phyloP scores from a whole-genome alignment of 1,139 yeast species.

The Kurtzmaniella quercitrusa region DNA sequence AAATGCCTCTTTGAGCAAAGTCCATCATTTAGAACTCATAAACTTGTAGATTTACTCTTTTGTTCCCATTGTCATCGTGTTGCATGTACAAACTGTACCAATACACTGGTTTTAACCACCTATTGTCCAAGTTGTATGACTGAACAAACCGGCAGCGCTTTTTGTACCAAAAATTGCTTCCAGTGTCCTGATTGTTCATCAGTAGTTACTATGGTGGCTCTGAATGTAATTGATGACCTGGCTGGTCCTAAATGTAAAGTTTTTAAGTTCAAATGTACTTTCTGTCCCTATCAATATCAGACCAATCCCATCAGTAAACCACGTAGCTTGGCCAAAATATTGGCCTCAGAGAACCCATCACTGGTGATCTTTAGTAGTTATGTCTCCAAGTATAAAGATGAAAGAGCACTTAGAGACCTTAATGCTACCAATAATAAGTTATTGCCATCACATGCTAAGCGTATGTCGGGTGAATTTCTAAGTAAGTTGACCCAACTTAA shows the following conservation, averaged over 20 bases:
- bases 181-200: slow-evolving; percentile 35
- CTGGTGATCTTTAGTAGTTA: background rate
- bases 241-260: slow-evolving; percentile 19
- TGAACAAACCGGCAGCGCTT: slow-evolving; percentile 24
- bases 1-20: slow-evolving; percentile 2
- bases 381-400: slow-evolving; percentile 1
- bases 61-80: slow-evolving; percentile 36
- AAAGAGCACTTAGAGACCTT: slow-evolving; percentile 7
- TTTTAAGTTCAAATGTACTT: slow-evolving; percentile 30
- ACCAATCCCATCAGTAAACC: slow-evolving; percentile 33
- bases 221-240: background rate
- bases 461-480: slow-evolving; percentile 12
- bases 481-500: slow-evolving; percentile 12
- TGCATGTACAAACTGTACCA: slow-evolving; percentile 25
- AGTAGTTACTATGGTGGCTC: slow-evolving; percentile 12
- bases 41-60: slow-evolving; percentile 22
- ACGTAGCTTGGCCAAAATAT: slow-evolving; percentile 27
- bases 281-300: slow-evolving; percentile 25
- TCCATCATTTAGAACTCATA: slow-evolving; percentile 3
- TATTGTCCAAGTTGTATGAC: slow-evolving; percentile 37
- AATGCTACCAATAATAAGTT: slow-evolving; percentile 5
- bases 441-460: slow-evolving; percentile 4
- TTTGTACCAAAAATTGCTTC: slow-evolving; percentile 37
- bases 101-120: slow-evolving; percentile 20
- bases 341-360: slow-evolving; percentile 13